Evolutionary conservation across 768 basidiomycete species (phyloP), one percentile per base, ranked within the genome.

Genomic region (Psilocybe tampanensis): DNA sequence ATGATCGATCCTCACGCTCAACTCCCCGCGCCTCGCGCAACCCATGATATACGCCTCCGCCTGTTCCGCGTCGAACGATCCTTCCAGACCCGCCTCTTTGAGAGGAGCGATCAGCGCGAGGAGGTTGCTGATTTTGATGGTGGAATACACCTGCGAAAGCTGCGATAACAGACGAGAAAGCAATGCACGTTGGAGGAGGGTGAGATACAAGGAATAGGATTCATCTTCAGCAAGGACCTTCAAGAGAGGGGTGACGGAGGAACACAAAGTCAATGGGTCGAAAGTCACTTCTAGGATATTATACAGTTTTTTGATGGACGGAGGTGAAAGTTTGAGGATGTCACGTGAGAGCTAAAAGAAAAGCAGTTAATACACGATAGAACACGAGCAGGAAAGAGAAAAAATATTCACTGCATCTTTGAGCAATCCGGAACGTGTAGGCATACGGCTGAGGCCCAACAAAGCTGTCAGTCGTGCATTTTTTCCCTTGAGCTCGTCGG

Each of bases 41-140:
- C 89, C 88, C 91, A 97, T 96, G 60, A 98, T 76, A 72, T 96
- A 98, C 3, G 90, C 89, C 73, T 98, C 94, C 61, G 89, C 78
- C 68, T 89, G 86, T 58, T 89, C 86, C n/a, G 85, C 83, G 57
- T 89, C 86, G 71, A 86, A 90, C 39, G 78, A 73, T 3, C 77
- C 79, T 34, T 80, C 75, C 33, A 83, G 67, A 6, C 76, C 81
- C 2, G 76, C 76, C 12, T 82, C 83, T 52, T 80, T 81, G 18
- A 93, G 77, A 41, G 96, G 95, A 1, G 83, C 80, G 47, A 92
- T 89, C 54, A 99, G 86, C 18, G 85, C 78, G 44, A 93, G 80
- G 43, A 98, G 79, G 64, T 88, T 87, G 57, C 79, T 76, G 56
- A 98, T 84, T 61, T 86, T 88, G 76, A 98, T 86, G 12, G 89